Percentiles rank a stretch among this genome's conserved stretches.
Evolutionary conservation across 305 asterid genomes (phyloP).

Genomic region (Fraxinus dipetala): DNA sequence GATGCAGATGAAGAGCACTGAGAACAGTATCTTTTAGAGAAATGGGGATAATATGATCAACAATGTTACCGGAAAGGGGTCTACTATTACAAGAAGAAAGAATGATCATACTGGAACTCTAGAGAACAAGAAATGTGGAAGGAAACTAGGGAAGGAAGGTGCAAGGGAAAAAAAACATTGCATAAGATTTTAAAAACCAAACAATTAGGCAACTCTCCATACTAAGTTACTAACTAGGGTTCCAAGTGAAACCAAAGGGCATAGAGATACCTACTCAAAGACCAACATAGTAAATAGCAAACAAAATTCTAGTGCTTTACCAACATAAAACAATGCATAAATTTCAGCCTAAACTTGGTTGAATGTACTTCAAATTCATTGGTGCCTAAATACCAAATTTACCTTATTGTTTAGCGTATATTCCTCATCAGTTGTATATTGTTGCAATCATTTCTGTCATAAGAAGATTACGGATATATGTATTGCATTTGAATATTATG

Average conservation of each 20-base stretch:
- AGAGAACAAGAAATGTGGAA: background rate
- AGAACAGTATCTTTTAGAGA: background rate
- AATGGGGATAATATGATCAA: background rate
- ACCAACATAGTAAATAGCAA: background rate
- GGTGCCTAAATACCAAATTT: background rate
- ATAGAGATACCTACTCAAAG: background rate
- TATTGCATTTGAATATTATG: slow-evolving; percentile 12
- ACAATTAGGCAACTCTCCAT: background rate
- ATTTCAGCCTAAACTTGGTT: background rate
- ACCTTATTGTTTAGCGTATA: background rate
- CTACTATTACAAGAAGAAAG: background rate
- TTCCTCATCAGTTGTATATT: background rate
- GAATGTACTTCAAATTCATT: background rate
- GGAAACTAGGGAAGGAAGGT: background rate
- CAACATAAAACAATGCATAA: background rate
- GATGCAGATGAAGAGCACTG: background rate
- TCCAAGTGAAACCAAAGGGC: background rate
- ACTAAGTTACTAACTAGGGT: background rate
- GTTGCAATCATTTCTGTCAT: slow-evolving; percentile 2
- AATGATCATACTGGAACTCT: background rate
- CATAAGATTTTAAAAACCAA: background rate
- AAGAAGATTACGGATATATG: slow-evolving; percentile 11
- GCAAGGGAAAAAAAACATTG: background rate
- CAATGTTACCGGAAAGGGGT: background rate
- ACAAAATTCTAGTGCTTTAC: background rate